A percentile compares a stretch with the other conserved stretches of the same genome.
Conservation (phyloP, 73 alveolate species). For the Paramecium biaurelia region DNA sequence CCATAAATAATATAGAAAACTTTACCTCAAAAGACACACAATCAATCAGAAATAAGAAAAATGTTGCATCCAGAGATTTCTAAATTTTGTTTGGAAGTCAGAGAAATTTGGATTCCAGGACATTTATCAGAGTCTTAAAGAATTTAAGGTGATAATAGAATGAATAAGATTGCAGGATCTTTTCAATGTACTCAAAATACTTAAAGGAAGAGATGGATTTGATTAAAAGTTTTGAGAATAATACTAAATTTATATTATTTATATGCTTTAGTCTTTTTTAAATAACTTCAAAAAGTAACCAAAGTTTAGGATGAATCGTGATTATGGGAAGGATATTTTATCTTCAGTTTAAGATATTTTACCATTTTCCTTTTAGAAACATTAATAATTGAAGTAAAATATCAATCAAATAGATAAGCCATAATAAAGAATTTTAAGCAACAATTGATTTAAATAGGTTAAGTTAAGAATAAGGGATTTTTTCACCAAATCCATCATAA, state of each 20-base stretch:
- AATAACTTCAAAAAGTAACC: conserved; percentile 9
- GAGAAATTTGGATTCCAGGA: conserved; percentile 45
- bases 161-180: background rate
- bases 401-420: background rate
- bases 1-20: background rate
- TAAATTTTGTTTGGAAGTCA: background rate
- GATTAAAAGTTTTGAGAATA: background rate
- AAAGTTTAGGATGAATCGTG: background rate
- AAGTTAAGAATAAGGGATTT: background rate
- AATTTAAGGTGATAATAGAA: background rate
- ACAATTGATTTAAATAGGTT: background rate
- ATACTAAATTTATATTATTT: background rate
- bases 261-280: conserved; percentile 1
- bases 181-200: background rate
- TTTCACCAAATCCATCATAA: background rate
- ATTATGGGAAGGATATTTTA: background rate
- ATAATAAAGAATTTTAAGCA: background rate
- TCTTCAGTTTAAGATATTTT: background rate
- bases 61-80: conserved; percentile 45
- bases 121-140: background rate
- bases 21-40: background rate
- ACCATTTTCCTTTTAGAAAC: background rate
- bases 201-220: background rate
- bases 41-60: background rate
- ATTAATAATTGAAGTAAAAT: background rate